Percentiles rank a stretch among this genome's conserved stretches.
These are phyloP conservation scores for Eimeria necatrix DNA, from an alignment of 169 alveolate genomes.

Conservation along the genomic window DNA sequence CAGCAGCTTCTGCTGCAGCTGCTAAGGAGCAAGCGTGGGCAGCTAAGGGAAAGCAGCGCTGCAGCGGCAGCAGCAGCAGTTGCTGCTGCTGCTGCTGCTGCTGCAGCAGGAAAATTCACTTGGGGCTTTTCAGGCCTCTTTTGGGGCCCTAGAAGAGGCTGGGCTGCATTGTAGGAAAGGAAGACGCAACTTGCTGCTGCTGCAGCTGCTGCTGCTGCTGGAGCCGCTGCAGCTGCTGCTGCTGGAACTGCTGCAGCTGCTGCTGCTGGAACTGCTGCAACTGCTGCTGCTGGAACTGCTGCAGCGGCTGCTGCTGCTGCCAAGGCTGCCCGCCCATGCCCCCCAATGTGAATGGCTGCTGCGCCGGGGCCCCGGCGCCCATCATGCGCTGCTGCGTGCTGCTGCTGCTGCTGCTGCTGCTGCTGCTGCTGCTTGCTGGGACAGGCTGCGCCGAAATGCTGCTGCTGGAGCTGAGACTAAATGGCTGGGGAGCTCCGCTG, in stretches of 20 bases:
- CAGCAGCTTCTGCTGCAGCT: background rate
- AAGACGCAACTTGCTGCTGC: conserved; percentile 27
- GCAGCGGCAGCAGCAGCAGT: background rate
- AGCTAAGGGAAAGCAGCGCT: background rate
- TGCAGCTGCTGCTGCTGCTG: conserved; percentile 53
- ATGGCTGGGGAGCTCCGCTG: conserved; percentile 28
- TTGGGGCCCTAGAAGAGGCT: background rate
- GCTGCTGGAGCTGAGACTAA: conserved; percentile 63
- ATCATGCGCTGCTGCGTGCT: conserved; percentile 25
- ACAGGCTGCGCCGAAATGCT: conserved; percentile 11
- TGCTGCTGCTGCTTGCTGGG: conserved; percentile 23
- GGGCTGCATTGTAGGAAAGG: background rate
- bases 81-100: conserved; percentile 24
- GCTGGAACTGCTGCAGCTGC: conserved; percentile 45
- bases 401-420: conserved; percentile 69
- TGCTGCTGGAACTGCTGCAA: conserved; percentile 24
- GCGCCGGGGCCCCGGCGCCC: conserved; percentile 27
- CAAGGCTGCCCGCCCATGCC: conserved; percentile 31
- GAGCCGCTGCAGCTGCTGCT: background rate
- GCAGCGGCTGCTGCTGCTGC: conserved; percentile 64
- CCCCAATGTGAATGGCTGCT: conserved; percentile 16
- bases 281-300: conserved; percentile 41
- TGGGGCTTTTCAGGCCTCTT: background rate
- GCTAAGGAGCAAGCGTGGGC: background rate
- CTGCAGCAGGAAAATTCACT: background rate